Conservation (phyloP, 805 yeast species). For the Kuraishia cidri region DNA sequence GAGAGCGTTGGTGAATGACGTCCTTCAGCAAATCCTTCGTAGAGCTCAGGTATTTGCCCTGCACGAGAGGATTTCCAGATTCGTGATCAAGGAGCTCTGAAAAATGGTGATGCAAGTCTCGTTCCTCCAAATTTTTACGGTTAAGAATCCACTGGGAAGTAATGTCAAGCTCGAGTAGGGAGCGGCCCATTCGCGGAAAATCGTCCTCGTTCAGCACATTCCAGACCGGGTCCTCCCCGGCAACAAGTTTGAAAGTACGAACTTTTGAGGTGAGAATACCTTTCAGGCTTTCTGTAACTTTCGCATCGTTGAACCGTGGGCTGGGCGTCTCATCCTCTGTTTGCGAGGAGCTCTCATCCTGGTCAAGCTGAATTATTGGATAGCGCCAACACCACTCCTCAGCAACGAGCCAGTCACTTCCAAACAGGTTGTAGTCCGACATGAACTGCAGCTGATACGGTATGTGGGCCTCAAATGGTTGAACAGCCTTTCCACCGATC, state of each 20-base stretch:
- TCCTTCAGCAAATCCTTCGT: slow-evolving; percentile 57
- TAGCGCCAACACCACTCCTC: slow-evolving; percentile 40
- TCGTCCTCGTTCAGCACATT: slow-evolving; percentile 14
- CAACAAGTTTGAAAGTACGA: slow-evolving; percentile 13
- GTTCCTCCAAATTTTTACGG: slow-evolving; percentile 29
- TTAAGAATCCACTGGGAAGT: slow-evolving; percentile 54
- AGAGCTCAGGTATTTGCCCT: slow-evolving; percentile 24
- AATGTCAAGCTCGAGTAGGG: slow-evolving; percentile 67
- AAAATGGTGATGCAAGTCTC: slow-evolving; percentile 44
- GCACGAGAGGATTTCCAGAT: slow-evolving; percentile 2
- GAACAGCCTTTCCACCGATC: slow-evolving; percentile 31
- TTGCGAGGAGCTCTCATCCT: slow-evolving; percentile 2
- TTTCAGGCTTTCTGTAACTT: slow-evolving; percentile 22
- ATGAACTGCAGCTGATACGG: slow-evolving; percentile 72
- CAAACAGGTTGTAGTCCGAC: slow-evolving; percentile 75
- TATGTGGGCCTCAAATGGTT: slow-evolving; percentile 73
- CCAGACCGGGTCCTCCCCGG: too few species aligned
- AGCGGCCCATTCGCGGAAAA: slow-evolving; percentile 48
- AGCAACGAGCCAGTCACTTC: slow-evolving; percentile 70
- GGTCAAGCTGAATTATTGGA: slow-evolving; percentile 31
- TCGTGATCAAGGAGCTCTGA: slow-evolving; percentile 16
- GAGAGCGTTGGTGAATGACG: slow-evolving; percentile 38
- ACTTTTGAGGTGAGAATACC: slow-evolving; percentile 17
- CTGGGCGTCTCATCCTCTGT: slow-evolving; percentile 5
- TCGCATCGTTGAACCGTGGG: slow-evolving; percentile 11